These are phyloP conservation scores for Crithidia sp. DNA, from an alignment of 208 protist genomes.

Conservation along the genomic window DNA sequence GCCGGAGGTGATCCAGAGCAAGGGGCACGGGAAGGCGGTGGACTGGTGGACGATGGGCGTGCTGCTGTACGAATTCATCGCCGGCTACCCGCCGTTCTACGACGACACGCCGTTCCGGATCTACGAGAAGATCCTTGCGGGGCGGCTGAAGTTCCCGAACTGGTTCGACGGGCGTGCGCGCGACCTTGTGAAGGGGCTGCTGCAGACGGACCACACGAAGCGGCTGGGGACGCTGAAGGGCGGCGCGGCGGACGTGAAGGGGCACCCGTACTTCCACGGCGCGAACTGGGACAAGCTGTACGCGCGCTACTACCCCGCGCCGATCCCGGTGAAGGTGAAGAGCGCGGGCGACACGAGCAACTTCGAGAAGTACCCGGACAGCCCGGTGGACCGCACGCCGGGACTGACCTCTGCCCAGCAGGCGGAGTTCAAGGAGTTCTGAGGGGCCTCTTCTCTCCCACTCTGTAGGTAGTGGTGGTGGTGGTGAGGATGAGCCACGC, in stretches of 20 bases:
- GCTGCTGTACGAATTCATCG: slow-evolving; percentile 95
- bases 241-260: slow-evolving; percentile 94
- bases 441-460: slow-evolving; percentile 3
- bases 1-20: slow-evolving; percentile 93
- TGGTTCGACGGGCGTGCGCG: slow-evolving; percentile 82
- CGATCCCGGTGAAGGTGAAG: slow-evolving; percentile 77
- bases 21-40: slow-evolving; percentile 95
- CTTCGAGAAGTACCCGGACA: slow-evolving; percentile 90
- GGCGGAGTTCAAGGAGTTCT: slow-evolving; percentile 83
- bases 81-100: slow-evolving; percentile 94
- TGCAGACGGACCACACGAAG: slow-evolving; percentile 90
- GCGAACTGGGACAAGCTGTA: slow-evolving; percentile 94
- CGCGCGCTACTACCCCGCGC: slow-evolving; percentile 77
- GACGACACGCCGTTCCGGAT: slow-evolving; percentile 89
- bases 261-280: slow-evolving; percentile 94
- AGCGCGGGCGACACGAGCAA: slow-evolving; percentile 88
- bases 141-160: slow-evolving; percentile 84
- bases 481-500: too few species aligned
- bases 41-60: slow-evolving; percentile 98
- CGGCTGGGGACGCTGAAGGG: slow-evolving; percentile 89
- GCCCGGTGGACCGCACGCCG: slow-evolving; percentile 59
- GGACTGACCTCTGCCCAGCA: slow-evolving; percentile 80
- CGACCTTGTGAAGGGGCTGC: slow-evolving; percentile 83
- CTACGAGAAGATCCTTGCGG: slow-evolving; percentile 90
- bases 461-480: not conserved